phyloP scores from a whole-genome alignment of 2,329 filamentous ascomycete species.

The Coniosporium tulheliwenetii region DNA sequence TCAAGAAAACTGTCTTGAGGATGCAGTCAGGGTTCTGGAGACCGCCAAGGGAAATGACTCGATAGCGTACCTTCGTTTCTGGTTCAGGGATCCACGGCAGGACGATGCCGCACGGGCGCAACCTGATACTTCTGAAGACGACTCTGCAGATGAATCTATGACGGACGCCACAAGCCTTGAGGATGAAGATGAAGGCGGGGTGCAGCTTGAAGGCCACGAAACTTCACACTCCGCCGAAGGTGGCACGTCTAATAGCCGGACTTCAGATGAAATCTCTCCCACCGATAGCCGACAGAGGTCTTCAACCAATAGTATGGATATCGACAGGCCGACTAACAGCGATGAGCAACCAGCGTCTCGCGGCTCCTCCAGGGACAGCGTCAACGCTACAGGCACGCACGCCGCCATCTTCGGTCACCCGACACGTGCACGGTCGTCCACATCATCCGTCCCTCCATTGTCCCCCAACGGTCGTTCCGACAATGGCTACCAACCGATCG shows the following conservation, averaged over 20 bases:
- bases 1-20: constrained; percentile 56
- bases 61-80: constrained; percentile 77
- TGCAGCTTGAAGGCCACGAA: constrained; percentile 24
- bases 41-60: constrained; percentile 82
- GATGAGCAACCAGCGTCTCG: constrained; percentile 14
- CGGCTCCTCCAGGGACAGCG: constrained; percentile 31
- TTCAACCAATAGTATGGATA: constrained; percentile 16
- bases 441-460: constrained; percentile 13
- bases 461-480: constrained; percentile 2
- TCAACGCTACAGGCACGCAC: constrained; percentile 20
- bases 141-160: constrained; percentile 27
- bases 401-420: constrained; percentile 28
- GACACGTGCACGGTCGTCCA: constrained; percentile 18
- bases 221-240: neutral
- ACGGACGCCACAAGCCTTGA: constrained; percentile 32
- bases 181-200: constrained; percentile 31
- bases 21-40: constrained; percentile 66
- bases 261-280: constrained; percentile 5
- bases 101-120: constrained; percentile 25
- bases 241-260: constrained; percentile 4
- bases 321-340: constrained; percentile 5
- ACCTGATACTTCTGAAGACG: constrained; percentile 24
- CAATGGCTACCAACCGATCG: constrained; percentile 31
- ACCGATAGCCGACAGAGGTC: constrained; percentile 7
- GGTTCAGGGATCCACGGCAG: constrained; percentile 59